Conservation (phyloP, 495 filamentous ascomycete genomes). For the Terfezia boudieri region DNA sequence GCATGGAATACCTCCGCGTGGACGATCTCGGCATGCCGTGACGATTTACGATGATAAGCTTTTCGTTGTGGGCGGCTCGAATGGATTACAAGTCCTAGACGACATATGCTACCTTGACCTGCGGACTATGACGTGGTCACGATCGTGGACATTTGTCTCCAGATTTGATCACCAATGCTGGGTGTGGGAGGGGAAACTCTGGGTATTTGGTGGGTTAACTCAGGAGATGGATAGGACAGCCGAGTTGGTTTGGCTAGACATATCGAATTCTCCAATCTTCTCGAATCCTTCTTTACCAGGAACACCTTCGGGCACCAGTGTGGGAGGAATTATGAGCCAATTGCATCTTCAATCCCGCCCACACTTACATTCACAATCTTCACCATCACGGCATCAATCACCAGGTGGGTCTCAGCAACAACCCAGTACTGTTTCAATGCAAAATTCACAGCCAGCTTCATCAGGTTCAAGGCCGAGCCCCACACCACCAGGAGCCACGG, state of each 20-base stretch:
- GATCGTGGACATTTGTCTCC: constrained; percentile 80
- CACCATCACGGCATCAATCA: constrained; percentile 1
- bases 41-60: constrained; percentile 91
- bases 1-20: constrained; percentile 59
- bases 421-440: constrained; percentile 15
- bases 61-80: constrained; percentile 78
- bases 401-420: constrained; percentile 3
- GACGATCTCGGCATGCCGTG: constrained; percentile 77
- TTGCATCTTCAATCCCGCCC: constrained; percentile 10
- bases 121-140: constrained; percentile 95
- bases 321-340: constrained; percentile 1
- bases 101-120: constrained; percentile 91
- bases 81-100: constrained; percentile 71
- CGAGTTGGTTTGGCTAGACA: constrained; percentile 90
- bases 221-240: constrained; percentile 90
- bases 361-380: constrained; percentile 2
- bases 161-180: constrained; percentile 70
- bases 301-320: not conserved
- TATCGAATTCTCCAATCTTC: constrained; percentile 60
- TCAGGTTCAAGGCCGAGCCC: constrained; percentile 23
- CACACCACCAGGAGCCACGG: constrained; percentile 53
- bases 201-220: constrained; percentile 90
- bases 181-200: constrained; percentile 45
- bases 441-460: constrained; percentile 26
- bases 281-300: constrained; percentile 23